Evolutionary conservation across 108 stramenopile genomes (phyloP), one percentile per base, ranked within the genome.

Genomic region (Nitzschia sp.): DNA sequence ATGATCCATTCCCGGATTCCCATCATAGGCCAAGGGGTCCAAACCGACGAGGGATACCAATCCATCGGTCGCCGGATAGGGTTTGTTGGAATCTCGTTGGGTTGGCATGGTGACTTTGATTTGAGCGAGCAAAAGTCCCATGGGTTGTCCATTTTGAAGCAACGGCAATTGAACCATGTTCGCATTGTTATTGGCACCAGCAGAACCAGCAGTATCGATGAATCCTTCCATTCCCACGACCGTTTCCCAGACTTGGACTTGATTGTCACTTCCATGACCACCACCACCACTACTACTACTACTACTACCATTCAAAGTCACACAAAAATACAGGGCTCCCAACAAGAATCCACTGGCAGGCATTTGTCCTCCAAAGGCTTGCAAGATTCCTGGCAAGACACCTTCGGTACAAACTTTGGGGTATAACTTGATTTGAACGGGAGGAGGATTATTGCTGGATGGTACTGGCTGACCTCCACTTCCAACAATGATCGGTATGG

Each of bases 21-120:
- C 45, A 23, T 77, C 82, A 55, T 84, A 85, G 22, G 62, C 62
- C 15, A 89, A 68, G 22, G 72, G 68, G 57, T 82, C 72, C n/a
- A 93, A 66, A 30, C 92, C 92, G 3, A 84, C 76, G 16, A 87
- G 60, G 16, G 80, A 71, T 1, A 90, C 68, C 53, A 93, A 75
- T 41, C 89, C 92, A 55, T 76, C 84, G 13, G 35, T 59, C 6
- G 75, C 53, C 5, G 75, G 63, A 30, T 58, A 60, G 25, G 9
- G 62, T 5, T 67, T 25, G 35, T 15, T 29, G 1, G 52, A 11
- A 6, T 53, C 36, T 4, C 36, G 67, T 32, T 74, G 54, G 6
- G 64, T 53, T 9, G 81, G 79, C 23, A 71, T 45, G 22, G 57
- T 72, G 5, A 86, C 79, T 44, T 82, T 65, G 52, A 91, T 71